A percentile compares a stretch with the other conserved stretches of the same genome.
Conservation (phyloP, 495 filamentous ascomycete species). For the Daldinia caldariorum region DNA sequence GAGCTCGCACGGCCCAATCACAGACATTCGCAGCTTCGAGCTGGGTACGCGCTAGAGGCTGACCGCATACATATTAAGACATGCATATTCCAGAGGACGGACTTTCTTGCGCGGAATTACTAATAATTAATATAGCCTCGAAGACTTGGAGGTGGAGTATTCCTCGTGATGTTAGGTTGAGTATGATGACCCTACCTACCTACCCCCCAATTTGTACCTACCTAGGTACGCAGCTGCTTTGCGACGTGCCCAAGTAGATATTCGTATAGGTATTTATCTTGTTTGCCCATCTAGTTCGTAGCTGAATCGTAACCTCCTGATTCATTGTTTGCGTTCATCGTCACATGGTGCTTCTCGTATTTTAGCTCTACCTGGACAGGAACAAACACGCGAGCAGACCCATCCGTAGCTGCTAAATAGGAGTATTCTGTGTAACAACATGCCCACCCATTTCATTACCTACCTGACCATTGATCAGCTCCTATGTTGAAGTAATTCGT, state of each 20-base stretch:
- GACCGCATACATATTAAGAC: not conserved
- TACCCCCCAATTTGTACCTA: not conserved
- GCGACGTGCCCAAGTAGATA: not conserved
- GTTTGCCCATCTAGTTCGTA: too few species aligned
- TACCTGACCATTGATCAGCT: too few species aligned
- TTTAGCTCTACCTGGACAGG: too few species aligned
- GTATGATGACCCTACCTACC: not conserved
- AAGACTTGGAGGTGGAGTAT: not conserved
- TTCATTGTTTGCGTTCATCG: too few species aligned
- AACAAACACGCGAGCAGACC: too few species aligned
- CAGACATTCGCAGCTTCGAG: not conserved
- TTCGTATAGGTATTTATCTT: too few species aligned
- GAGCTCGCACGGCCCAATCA: not conserved
- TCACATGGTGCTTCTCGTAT: too few species aligned
- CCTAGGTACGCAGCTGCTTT: not conserved
- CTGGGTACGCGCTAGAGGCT: conserved; percentile 4
- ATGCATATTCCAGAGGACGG: not conserved
- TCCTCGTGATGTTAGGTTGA: not conserved
- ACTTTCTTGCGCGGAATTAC: not conserved
- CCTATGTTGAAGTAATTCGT: too few species aligned
- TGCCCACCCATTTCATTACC: too few species aligned
- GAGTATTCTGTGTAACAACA: too few species aligned
- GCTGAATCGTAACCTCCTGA: too few species aligned
- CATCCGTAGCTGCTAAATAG: too few species aligned
- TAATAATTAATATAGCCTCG: not conserved